Evolutionary conservation across 2,329 filamentous ascomycete species (phyloP).

Genomic region (Fusarium oligoseptatum): DNA sequence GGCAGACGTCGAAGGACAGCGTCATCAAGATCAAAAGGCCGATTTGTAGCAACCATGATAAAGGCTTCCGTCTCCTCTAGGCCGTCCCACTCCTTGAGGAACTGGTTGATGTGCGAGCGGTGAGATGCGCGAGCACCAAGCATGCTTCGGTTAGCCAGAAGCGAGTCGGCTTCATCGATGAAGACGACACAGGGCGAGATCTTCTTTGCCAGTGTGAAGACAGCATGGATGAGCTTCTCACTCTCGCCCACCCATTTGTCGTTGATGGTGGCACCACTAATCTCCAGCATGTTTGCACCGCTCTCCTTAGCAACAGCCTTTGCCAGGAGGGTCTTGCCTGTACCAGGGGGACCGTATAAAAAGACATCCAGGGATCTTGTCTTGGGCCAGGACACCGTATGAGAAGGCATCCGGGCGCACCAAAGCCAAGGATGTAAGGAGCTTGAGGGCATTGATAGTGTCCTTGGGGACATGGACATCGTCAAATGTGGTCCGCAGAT

Average conservation of each 20-base stretch:
- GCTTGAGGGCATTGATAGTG: slow-evolving; percentile 88
- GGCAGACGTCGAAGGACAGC: slow-evolving; percentile 84
- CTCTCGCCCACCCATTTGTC: slow-evolving; percentile 97
- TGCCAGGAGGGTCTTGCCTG: slow-evolving; percentile 78
- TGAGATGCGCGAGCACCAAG: slow-evolving; percentile 77
- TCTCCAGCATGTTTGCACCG: slow-evolving; percentile 82
- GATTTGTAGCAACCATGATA: slow-evolving; percentile 98
- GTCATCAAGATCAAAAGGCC: slow-evolving; percentile 94
- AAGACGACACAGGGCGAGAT: slow-evolving; percentile 94
- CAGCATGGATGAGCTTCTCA: slow-evolving; percentile 94
- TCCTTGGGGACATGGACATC: slow-evolving; percentile 87
- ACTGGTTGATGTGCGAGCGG: slow-evolving; percentile 95
- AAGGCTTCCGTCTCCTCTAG: slow-evolving; percentile 86
- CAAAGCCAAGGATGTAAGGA: slow-evolving; percentile 88
- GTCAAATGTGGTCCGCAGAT: slow-evolving; percentile 87
- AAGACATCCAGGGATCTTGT: slow-evolving; percentile 90
- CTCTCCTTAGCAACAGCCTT: slow-evolving; percentile 78
- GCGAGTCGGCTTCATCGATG: slow-evolving; percentile 95
- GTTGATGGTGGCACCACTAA: slow-evolving; percentile 91
- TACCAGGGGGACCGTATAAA: slow-evolving; percentile 90
- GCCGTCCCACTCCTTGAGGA: slow-evolving; percentile 96
- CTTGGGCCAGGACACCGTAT: slow-evolving; percentile 91
- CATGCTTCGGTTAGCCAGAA: slow-evolving; percentile 83
- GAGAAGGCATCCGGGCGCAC: slow-evolving; percentile 93
- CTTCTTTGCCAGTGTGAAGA: slow-evolving; percentile 93